Evolutionary conservation across 352 stramenopile genomes (phyloP), one percentile per base, ranked within the genome.

Genomic region (Phytophthora litchii): DNA sequence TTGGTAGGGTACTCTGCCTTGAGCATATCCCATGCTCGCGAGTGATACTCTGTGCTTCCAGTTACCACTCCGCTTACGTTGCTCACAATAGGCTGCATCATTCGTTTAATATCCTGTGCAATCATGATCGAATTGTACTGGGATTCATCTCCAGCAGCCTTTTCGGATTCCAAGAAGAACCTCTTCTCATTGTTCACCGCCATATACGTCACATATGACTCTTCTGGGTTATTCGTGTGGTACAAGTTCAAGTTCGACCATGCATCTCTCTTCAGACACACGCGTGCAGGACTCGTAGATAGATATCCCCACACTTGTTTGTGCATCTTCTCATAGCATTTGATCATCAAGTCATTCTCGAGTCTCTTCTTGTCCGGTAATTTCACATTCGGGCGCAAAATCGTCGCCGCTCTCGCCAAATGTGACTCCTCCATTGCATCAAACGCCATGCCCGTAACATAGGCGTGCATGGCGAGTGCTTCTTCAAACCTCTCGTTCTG

Each of bases 301-400:
- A 94, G 43, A 46, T 87, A 88, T 12, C 70, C 72, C 82, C 84
- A 94, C 59, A 94, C 84, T 47, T 89, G 82, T 41, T 90, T 94
- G 75, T 92, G 74, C 77, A 92, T 89, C 32, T 92, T 94, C 52
- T 94, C 84, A 57, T 87, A 92, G 58, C 84, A 94, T 12, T 82
- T 78, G 7, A 70, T 50, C 53, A 91, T 60, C 40, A 94, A 49
- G 13, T 91, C 80, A 11, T 42, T 62, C 37, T 90, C 78, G 3
- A 94, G 62, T 20, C 73, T 71, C 57, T 94, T 92, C 49, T 88
- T 88, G 25, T 91, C 80, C 3, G 78, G 82, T 19, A 94, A 51
- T 52, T 85, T 87, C 20, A 80, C 66, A 49, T 68, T 85, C 11
- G 77, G 51, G 6, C 71, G 64, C 62, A 92, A 37, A n/a, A 94